Base-by-base conservation (phyloP, 768 basidiomycete genomes). In the Dendrothele bispora region DNA sequence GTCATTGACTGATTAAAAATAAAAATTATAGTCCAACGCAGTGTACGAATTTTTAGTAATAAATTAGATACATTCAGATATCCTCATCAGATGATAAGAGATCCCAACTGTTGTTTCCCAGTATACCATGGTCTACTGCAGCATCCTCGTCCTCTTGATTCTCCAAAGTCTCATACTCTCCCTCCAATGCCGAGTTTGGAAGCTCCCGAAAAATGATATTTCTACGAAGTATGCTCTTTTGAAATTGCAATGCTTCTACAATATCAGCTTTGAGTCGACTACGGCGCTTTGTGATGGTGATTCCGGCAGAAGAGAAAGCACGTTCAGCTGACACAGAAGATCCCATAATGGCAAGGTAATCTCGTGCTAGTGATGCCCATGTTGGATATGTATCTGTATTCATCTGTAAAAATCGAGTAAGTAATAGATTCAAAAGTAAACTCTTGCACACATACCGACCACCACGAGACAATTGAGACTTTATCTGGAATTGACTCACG, bases 271-370 rank as follows among this genome's bases (percentile, higher is more conserved):
- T 55, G n/a, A 62, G 48, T 5, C 59, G 47, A 29, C 54, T 59
- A 7, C 60, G 54, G 12, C 32, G 49, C 39, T 56, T 56, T n/a
- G 42, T 52, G 36, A 61, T 62, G 0, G 71, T 73, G 20, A 73
- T 69, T 5, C 70, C 68, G 8, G 62, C 70, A 4, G 60, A 55
- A 1, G 65, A 74, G 51, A 75, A 75, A 5, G 68, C 70, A 10
- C 57, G 59, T 51, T 74, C 66, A 55, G 64, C 68, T 5, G 70
- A 71, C 7, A 73, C 69, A 0, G 63, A 67, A 0, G 64, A 65
- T 6, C 65, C 64, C 66, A 71, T 70, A 21, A 74, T 62, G 2
- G 66, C 36, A 6, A 74, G 59, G 22, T 67, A 65, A 43, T 73
- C 70, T 7, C 55, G 46, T 4, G 71, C 68, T 1, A 73, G 55